Evolutionary conservation across 2,329 filamentous ascomycete genomes (phyloP).

Genomic region (Lecanicillium sp.): DNA sequence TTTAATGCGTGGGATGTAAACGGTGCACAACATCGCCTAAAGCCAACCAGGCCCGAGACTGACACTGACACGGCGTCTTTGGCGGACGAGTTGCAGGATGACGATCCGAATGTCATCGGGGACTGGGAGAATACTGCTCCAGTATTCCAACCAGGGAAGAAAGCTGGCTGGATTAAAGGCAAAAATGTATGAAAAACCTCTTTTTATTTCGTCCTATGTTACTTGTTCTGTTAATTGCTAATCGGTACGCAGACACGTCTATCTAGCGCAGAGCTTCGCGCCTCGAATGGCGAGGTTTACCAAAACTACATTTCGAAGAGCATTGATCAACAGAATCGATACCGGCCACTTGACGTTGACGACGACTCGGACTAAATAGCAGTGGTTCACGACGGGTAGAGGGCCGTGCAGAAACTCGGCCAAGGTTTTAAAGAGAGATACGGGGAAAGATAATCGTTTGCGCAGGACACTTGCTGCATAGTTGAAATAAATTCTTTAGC

Average conservation of each 20-base stretch:
- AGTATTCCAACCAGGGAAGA: neutral
- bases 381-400: too few species aligned
- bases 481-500: too few species aligned
- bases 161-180: neutral
- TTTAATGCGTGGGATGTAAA: conserved; percentile 5
- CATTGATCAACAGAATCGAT: neutral
- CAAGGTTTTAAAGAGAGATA: too few species aligned
- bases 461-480: too few species aligned
- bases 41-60: too few species aligned
- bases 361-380: conserved; percentile 3
- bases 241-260: neutral
- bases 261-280: neutral
- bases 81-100: too few species aligned
- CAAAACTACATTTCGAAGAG: neutral
- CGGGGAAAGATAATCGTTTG: too few species aligned
- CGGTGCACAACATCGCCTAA: neutral
- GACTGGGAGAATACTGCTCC: neutral
- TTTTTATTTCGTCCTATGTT: too few species aligned
- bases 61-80: too few species aligned
- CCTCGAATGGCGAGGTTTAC: neutral
- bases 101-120: conserved; percentile 4
- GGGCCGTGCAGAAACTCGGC: too few species aligned
- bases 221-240: too few species aligned
- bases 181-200: neutral
- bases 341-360: neutral